Conservation (phyloP, 495 filamentous ascomycete genomes). For the Aspergillus sparsus region DNA sequence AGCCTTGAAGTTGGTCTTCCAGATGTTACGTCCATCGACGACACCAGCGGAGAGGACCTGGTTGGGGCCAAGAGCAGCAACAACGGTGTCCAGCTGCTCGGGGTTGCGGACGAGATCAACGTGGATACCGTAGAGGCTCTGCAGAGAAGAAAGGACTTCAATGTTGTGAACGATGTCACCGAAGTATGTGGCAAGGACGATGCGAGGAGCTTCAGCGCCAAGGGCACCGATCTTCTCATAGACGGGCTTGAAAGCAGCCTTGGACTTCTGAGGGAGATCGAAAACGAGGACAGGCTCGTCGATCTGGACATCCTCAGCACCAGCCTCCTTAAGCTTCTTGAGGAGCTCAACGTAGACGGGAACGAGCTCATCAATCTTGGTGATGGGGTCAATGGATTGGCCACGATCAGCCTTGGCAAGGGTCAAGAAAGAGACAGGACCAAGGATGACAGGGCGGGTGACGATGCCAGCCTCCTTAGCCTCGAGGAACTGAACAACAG, state of each 20-base stretch:
- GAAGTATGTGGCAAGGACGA: slow-evolving; percentile 94
- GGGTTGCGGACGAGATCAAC: slow-evolving; percentile 96
- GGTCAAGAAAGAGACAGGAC: slow-evolving; percentile 93
- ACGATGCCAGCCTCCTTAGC: slow-evolving; percentile 92
- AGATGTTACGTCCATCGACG: slow-evolving; percentile 99
- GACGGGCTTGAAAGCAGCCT: slow-evolving; percentile 95
- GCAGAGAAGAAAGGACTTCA: slow-evolving; percentile 70
- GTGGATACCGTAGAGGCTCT: slow-evolving; percentile 79
- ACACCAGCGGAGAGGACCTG: slow-evolving; percentile 92
- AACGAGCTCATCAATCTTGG: slow-evolving; percentile 84
- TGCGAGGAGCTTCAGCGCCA: slow-evolving; percentile 73
- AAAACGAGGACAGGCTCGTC: slow-evolving; percentile 96
- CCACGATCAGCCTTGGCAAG: slow-evolving; percentile 97
- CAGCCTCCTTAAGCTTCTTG: slow-evolving; percentile 86
- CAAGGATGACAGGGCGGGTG: slow-evolving; percentile 92
- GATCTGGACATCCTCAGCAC: slow-evolving; percentile 92
- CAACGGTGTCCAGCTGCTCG: slow-evolving; percentile 85
- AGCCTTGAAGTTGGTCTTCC: slow-evolving; percentile 96
- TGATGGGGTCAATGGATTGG: slow-evolving; percentile 87
- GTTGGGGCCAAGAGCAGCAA: slow-evolving; percentile 73
- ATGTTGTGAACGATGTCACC: slow-evolving; percentile 99
- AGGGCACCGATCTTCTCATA: slow-evolving; percentile 83
- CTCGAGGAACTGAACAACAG: slow-evolving; percentile 89
- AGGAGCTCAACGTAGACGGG: slow-evolving; percentile 92
- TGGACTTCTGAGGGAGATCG: slow-evolving; percentile 81